phyloP scores from a whole-genome alignment of 148 eudicot species.

The Amaranthus palmeri region DNA sequence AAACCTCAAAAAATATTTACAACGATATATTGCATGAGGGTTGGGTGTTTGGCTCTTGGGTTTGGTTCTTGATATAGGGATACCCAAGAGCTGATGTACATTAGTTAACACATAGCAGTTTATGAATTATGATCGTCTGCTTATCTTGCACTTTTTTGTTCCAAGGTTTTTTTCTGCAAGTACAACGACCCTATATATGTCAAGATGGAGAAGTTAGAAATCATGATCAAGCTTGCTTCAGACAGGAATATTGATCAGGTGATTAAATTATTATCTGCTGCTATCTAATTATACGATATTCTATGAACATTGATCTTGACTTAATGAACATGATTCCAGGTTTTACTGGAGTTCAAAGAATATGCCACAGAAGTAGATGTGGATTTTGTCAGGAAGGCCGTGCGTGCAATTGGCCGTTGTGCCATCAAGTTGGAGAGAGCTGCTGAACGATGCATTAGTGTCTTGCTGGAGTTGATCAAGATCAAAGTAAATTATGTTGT shows the following conservation, averaged over 20 bases:
- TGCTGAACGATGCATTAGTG: slow-evolving; percentile 98
- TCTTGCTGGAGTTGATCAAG: slow-evolving; percentile 91
- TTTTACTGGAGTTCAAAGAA: slow-evolving; percentile 94
- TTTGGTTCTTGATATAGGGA: too few species aligned
- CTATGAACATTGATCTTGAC: background rate
- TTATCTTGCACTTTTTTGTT: slow-evolving; percentile 14
- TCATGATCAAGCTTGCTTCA: slow-evolving; percentile 99
- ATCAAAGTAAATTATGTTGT: slow-evolving; percentile 99
- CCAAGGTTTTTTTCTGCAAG: slow-evolving; percentile 95
- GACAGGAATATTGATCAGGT: slow-evolving; percentile 97
- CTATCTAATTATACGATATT: background rate
- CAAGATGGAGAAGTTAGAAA: slow-evolving; percentile 97
- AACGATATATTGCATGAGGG: too few species aligned
- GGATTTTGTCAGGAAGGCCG: slow-evolving; percentile 97
- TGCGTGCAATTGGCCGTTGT: slow-evolving; percentile 98
- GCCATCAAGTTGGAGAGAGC: slow-evolving; percentile 99
- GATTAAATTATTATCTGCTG: slow-evolving; percentile 7
- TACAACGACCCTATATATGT: slow-evolving; percentile 98
- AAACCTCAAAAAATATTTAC: too few species aligned
- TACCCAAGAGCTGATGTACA: too few species aligned
- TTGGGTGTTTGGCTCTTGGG: too few species aligned
- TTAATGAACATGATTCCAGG: slow-evolving; percentile 42
- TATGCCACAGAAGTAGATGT: slow-evolving; percentile 99
- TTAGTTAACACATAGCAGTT: background rate
- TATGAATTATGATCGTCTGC: slow-evolving; percentile 8